Percentiles rank a stretch among this genome's conserved stretches.
phyloP scores from a whole-genome alignment of 495 filamentous ascomycete species.

The Xylaria sp. region DNA sequence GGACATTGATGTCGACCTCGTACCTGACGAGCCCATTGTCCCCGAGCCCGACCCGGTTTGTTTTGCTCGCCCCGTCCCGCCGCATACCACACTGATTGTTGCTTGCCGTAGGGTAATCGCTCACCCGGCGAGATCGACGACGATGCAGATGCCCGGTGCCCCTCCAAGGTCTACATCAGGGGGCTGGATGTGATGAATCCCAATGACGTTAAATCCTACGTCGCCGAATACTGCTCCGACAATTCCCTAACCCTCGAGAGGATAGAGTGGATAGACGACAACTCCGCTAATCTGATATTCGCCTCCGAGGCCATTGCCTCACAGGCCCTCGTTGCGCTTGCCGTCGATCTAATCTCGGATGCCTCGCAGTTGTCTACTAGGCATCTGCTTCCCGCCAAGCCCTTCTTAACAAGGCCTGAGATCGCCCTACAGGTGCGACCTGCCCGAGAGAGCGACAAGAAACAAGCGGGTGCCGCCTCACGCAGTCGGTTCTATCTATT shows the following conservation, averaged over 20 bases:
- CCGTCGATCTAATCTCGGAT: constrained; percentile 51
- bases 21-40: constrained; percentile 48
- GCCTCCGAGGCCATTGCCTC: constrained; percentile 67
- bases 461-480: constrained; percentile 75
- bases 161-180: constrained; percentile 77
- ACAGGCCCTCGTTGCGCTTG: constrained; percentile 72
- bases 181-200: constrained; percentile 85
- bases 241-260: constrained; percentile 60
- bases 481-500: constrained; percentile 90
- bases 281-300: constrained; percentile 86
- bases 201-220: constrained; percentile 74
- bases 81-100: constrained; percentile 24
- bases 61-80: constrained; percentile 14
- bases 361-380: constrained; percentile 53
- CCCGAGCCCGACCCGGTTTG: constrained; percentile 52
- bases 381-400: constrained; percentile 67
- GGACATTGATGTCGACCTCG: constrained; percentile 66
- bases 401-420: constrained; percentile 69
- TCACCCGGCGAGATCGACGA: constrained; percentile 43
- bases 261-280: constrained; percentile 96
- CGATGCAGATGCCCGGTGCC: constrained; percentile 42
- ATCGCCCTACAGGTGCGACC: constrained; percentile 73
- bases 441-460: constrained; percentile 77
- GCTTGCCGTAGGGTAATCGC: constrained; percentile 44
- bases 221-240: constrained; percentile 65